Base-by-base conservation (phyloP, 148 eudicot species). In the Rheum nobile region DNA sequence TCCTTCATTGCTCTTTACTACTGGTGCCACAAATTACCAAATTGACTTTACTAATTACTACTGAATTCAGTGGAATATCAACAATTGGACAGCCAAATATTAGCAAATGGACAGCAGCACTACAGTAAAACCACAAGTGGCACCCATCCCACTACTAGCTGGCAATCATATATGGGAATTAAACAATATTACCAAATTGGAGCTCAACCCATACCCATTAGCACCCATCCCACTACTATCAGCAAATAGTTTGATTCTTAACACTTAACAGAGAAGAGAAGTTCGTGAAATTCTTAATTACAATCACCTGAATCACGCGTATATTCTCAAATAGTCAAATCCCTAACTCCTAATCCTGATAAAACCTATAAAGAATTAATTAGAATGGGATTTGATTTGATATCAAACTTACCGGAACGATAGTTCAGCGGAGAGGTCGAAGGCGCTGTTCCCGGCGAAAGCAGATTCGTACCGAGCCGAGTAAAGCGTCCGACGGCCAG, bases 391-490 rank as follows among this genome's bases (percentile, higher is more conserved):
- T 55, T 55, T 24, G 63, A 22, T 28, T 34, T 29, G 37, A 29
- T 16, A 34, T 65, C 22, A 35, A 35, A 7, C 88, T 86, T 77
- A 92, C 97, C 82, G 96, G 97, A 82, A 92, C 90, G 22, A 80
- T 59, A 90, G 91, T 63, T 92, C 84, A 1, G 96, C 84, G 9
- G 95, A 86, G 59, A 90, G 87, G 80, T 84, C 91, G 1, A 96
- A 80, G 1, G 85, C 86, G 54, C 75, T 57, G 67, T 77, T 78
- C 71, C 71, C 82, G 34, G 90, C 79, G 75, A 90, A 85, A 47
- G 76, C 78, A 3, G 84, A 75, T 73, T 77, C 85, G 12, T 76
- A n/a, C n/a, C n/a, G n/a, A 72, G 1, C 43, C 84, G 22, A 73
- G 77, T 38, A 67, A 67, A 1, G 74, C 82, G 4, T 14, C 68